Conservation (phyloP, 192 early-diverging fungal species). For the Podila clonocystis region DNA sequence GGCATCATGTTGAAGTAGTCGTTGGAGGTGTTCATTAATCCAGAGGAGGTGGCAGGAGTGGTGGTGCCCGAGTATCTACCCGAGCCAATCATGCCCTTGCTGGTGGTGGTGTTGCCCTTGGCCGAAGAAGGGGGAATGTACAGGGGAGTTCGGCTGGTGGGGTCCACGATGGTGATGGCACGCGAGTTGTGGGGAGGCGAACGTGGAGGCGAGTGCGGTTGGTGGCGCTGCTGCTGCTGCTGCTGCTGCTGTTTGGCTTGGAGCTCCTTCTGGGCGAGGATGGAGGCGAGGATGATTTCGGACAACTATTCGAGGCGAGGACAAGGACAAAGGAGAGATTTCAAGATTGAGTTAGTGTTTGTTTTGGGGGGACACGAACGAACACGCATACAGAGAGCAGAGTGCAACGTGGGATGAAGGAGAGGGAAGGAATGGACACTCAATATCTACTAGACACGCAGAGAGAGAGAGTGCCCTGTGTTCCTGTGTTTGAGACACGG, state of each 20-base stretch:
- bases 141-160: constrained; percentile 57
- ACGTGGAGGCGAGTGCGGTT: constrained; percentile 26
- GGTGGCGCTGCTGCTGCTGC: constrained; percentile 16
- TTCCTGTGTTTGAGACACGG: not conserved
- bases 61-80: constrained; percentile 39
- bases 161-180: constrained; percentile 63
- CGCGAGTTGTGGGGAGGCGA: constrained; percentile 30
- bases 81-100: not conserved
- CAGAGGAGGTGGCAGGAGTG: constrained; percentile 36
- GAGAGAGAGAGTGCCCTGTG: not conserved
- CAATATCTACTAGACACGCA: no score
- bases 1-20: constrained; percentile 43
- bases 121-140: constrained; percentile 38
- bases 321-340: not conserved
- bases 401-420: not conserved
- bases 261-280: constrained; percentile 40
- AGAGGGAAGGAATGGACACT: not conserved
- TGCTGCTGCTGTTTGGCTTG: constrained; percentile 29
- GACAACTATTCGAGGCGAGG: constrained; percentile 43
- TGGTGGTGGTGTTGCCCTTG: constrained; percentile 1
- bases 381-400: not conserved
- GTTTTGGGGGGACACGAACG: not conserved
- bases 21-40: constrained; percentile 32
- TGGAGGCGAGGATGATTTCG: constrained; percentile 50
- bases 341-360: not conserved